Evolutionary conservation across 805 yeast genomes (phyloP).

Genomic region (Maudiozyma pseudohumilis): DNA sequence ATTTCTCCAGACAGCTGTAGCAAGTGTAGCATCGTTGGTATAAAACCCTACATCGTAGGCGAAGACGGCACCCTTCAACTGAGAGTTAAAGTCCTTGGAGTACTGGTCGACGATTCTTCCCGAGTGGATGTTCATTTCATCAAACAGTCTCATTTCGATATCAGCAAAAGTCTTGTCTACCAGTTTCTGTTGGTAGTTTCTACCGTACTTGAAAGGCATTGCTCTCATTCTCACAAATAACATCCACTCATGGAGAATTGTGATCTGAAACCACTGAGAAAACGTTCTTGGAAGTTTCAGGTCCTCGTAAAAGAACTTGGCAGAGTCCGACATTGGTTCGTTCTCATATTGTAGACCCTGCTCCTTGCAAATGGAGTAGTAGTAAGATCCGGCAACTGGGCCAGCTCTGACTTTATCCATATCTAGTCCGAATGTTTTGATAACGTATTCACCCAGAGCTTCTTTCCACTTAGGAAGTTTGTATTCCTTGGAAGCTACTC

Average conservation of each 20-base stretch:
- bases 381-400: constrained; percentile 83
- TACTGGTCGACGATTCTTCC: constrained; percentile 77
- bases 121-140: constrained; percentile 75
- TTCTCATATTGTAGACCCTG: constrained; percentile 75
- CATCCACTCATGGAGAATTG: constrained; percentile 87
- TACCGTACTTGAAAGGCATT: constrained; percentile 82
- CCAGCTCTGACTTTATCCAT: constrained; percentile 92
- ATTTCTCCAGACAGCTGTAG: constrained; percentile 82
- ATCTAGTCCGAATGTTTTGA: constrained; percentile 57
- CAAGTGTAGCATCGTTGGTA: constrained; percentile 68
- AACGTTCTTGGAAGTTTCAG: constrained; percentile 76
- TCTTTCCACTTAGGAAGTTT: constrained; percentile 42
- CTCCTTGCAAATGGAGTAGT: constrained; percentile 75
- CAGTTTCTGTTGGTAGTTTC: constrained; percentile 82
- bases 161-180: constrained; percentile 85
- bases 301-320: constrained; percentile 77
- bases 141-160: constrained; percentile 74
- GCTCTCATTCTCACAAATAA: constrained; percentile 92
- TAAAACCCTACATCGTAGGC: constrained; percentile 89
- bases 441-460: constrained; percentile 54
- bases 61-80: constrained; percentile 78
- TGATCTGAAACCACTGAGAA: constrained; percentile 94
- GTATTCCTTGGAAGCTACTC: constrained; percentile 31
- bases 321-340: constrained; percentile 61
- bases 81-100: constrained; percentile 82